These are phyloP conservation scores for Boletus sensibilis DNA, from an alignment of 768 basidiomycete species.

Conservation along the genomic window DNA sequence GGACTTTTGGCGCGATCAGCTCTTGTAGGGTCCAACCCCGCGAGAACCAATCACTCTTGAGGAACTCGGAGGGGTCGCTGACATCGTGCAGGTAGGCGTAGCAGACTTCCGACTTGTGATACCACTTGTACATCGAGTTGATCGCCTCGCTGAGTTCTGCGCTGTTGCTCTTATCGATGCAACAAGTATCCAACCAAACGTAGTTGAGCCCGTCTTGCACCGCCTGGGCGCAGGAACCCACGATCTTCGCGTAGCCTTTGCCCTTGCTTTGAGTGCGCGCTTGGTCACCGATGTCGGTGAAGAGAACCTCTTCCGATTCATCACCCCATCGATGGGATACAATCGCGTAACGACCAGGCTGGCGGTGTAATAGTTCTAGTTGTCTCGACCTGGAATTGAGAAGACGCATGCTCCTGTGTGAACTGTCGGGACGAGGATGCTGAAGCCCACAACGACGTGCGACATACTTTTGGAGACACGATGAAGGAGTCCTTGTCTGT, in stretches of 20 bases:
- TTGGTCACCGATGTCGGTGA: constrained; percentile 23
- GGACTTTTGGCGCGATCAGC: constrained; percentile 27
- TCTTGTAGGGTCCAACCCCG: constrained; percentile 35
- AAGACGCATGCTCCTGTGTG: constrained; percentile 22
- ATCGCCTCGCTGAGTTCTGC: constrained; percentile 32
- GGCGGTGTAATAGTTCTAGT: constrained; percentile 13
- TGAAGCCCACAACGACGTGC: not conserved
- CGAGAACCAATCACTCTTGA: constrained; percentile 30
- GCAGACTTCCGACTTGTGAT: constrained; percentile 25
- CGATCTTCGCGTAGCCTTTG: constrained; percentile 25
- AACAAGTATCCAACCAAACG: constrained; percentile 36
- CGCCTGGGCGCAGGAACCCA: constrained; percentile 21
- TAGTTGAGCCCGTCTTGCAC: constrained; percentile 12
- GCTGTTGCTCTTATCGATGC: constrained; percentile 30
- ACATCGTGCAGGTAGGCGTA: constrained; percentile 31
- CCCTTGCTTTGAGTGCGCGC: constrained; percentile 8
- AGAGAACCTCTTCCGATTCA: constrained; percentile 23
- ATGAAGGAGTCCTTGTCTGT: not conserved
- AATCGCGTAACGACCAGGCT: constrained; percentile 19
- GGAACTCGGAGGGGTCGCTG: constrained; percentile 12
- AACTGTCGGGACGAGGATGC: not conserved
- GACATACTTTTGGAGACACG: constrained; percentile 4
- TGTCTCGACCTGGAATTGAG: constrained; percentile 17
- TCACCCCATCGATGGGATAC: constrained; percentile 30
- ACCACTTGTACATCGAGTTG: constrained; percentile 37